Base-by-base conservation (phyloP, 176 grass and related monocot genomes). In the Oryza glaberrima region DNA sequence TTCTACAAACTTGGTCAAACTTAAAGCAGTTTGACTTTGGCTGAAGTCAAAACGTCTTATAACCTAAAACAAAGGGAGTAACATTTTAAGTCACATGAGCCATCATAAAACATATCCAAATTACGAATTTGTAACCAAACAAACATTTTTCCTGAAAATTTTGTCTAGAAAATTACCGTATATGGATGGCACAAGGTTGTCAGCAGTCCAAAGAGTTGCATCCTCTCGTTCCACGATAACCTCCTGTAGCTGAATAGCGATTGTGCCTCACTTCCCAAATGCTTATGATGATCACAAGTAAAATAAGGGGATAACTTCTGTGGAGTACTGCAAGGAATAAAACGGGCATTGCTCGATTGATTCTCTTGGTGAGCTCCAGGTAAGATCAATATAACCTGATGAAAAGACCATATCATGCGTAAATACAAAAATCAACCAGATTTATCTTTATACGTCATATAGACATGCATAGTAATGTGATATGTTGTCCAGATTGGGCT, bases 401-500 rank as follows among this genome's bases (percentile, higher is more conserved):
- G 43, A 52, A 17, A 52, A 52, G 0, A 52, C 49, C 14, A 16
- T 0, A 52, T 11, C 49, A 6, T 52, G 49, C 4, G 15, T 52
- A 16, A 52, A 49, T 81, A 77, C 26, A 70, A 81, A 81, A 69
- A 89, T 49, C 63, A 61, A 19, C 20, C 61, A 15, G 9, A 19
- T 3, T 15, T 48, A 69, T 47, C 19, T 22, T 61, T 61, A 23
- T 63, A 63, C 9, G 58, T 23, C n/a, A 11, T n/a, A 63, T 23
- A 45, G 4, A 71, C 6, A 30, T 75, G 4, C 7, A 36, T 14
- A 68, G 47, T 22, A 60, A 47, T 5, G 19, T 48, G 15, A 5
- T 41, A 30, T 83, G 81, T n/a, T 12, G 7, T 35, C 7, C 56
- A 60, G 48, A 46, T 44, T 38, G 28, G 70, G 71, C 17, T 28